Evolutionary conservation across 2,329 filamentous ascomycete genomes (phyloP).

Genomic region (Coniochaeta prunicola): DNA sequence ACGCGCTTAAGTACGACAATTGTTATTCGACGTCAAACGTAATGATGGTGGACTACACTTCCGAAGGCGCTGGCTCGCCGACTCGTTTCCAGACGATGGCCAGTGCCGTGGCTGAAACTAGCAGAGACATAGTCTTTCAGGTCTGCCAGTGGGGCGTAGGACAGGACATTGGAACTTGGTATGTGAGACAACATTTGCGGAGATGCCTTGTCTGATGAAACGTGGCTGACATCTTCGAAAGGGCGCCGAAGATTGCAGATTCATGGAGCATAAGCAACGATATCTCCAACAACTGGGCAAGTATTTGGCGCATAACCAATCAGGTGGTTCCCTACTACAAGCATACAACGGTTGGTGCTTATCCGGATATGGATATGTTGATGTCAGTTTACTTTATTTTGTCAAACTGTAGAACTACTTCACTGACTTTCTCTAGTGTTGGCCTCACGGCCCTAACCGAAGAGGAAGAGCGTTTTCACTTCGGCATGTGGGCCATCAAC

Average conservation of each 20-base stretch:
- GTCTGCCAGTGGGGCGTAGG: slow-evolving; percentile 48
- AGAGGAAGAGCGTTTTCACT: slow-evolving; percentile 44
- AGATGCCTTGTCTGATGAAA: too few relatives aligned
- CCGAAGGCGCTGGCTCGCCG: slow-evolving; percentile 28
- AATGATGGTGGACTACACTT: slow-evolving; percentile 32
- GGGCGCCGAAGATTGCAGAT: slow-evolving; percentile 35
- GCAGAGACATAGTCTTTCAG: slow-evolving; percentile 38
- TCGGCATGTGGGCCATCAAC: slow-evolving; percentile 43
- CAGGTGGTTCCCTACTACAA: slow-evolving; percentile 39
- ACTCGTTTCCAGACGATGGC: slow-evolving; percentile 40
- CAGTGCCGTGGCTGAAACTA: slow-evolving; percentile 26
- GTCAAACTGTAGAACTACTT: neutral
- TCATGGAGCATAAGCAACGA: slow-evolving; percentile 47
- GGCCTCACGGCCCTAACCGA: slow-evolving; percentile 36
- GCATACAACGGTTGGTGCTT: slow-evolving; percentile 36
- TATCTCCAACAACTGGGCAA: slow-evolving; percentile 42
- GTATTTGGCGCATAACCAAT: slow-evolving; percentile 44
- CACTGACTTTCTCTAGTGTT: slow-evolving; percentile 21
- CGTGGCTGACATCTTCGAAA: slow-evolving; percentile 4
- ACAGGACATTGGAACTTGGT: slow-evolving; percentile 37
- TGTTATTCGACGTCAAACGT: slow-evolving; percentile 36
- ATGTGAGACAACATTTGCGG: neutral
- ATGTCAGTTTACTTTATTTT: slow-evolving; percentile 22
- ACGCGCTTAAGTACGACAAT: slow-evolving; percentile 48
- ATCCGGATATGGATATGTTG: slow-evolving; percentile 46